Conservation (phyloP, 1,284 basidiomycete species). For the Boletellus deceptivus region DNA sequence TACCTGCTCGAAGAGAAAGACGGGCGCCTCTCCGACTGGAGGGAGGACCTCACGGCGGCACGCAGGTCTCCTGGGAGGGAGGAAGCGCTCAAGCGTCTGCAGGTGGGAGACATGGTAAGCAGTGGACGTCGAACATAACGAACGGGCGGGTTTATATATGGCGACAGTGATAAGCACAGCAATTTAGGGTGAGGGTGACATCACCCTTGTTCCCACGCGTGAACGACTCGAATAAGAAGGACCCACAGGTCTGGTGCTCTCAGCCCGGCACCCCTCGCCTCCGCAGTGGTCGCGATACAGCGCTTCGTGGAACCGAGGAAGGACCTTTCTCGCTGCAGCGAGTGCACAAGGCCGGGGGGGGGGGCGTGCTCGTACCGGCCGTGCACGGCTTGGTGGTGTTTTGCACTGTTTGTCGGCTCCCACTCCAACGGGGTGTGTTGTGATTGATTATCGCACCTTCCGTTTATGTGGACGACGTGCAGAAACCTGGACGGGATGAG, state of each 20-base stretch:
- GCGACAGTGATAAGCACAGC: background rate
- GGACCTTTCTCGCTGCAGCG: background rate
- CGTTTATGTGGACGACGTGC: too few species aligned
- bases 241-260: conserved; percentile 38
- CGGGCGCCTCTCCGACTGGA: conserved; percentile 32
- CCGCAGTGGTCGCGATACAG: conserved; percentile 36
- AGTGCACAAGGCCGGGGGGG: background rate
- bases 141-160: conserved; percentile 7
- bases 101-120: conserved; percentile 15
- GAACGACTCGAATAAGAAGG: background rate
- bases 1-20: conserved; percentile 37
- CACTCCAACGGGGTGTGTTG: too few species aligned
- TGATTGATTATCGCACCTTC: too few species aligned
- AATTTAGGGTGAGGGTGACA: conserved; percentile 23
- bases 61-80: conserved; percentile 42
- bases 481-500: too few species aligned
- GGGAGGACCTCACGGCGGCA: conserved; percentile 39
- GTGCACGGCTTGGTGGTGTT: too few species aligned
- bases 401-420: too few species aligned
- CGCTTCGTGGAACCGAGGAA: conserved; percentile 2
- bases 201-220: conserved; percentile 18
- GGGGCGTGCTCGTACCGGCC: too few species aligned
- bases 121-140: background rate
- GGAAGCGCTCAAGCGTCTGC: conserved; percentile 38
- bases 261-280: conserved; percentile 44